phyloP scores from a whole-genome alignment of 352 stramenopile genomes.

The Pythium rhizo-oryzae region DNA sequence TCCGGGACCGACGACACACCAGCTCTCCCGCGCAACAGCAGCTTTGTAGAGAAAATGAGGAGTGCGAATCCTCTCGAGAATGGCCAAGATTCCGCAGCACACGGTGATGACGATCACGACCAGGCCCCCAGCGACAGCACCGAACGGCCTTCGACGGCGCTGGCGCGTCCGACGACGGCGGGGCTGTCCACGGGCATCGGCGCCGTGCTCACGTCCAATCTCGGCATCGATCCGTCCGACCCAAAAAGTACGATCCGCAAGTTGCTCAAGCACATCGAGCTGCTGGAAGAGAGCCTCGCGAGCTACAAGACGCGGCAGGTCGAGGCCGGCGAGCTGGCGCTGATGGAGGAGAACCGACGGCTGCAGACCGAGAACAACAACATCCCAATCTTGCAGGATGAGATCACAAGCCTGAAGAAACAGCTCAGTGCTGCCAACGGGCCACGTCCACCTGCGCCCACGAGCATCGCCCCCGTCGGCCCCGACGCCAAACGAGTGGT shows the following conservation, averaged over 20 bases:
- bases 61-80: constrained; percentile 41
- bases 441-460: constrained; percentile 19
- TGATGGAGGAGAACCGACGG: constrained; percentile 66
- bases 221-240: constrained; percentile 77
- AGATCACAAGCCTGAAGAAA: constrained; percentile 74
- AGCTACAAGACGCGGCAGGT: constrained; percentile 58
- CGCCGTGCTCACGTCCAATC: constrained; percentile 48
- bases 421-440: constrained; percentile 11
- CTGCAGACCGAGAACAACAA: constrained; percentile 87
- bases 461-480: neutral
- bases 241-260: constrained; percentile 82
- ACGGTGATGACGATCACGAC: neutral
- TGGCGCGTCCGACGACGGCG: neutral
- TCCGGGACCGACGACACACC: constrained; percentile 10
- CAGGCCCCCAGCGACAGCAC: neutral
- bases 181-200: constrained; percentile 19
- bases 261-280: constrained; percentile 83
- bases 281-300: constrained; percentile 66
- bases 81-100: neutral
- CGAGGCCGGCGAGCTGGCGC: constrained; percentile 46
- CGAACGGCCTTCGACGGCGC: neutral
- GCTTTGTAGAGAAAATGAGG: constrained; percentile 69
- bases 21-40: constrained; percentile 20
- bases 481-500: constrained; percentile 38
- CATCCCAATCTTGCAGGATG: constrained; percentile 76